These are phyloP conservation scores for Backusella liffmaniae DNA, from an alignment of 192 early-diverging fungal genomes.

Conservation along the genomic window DNA sequence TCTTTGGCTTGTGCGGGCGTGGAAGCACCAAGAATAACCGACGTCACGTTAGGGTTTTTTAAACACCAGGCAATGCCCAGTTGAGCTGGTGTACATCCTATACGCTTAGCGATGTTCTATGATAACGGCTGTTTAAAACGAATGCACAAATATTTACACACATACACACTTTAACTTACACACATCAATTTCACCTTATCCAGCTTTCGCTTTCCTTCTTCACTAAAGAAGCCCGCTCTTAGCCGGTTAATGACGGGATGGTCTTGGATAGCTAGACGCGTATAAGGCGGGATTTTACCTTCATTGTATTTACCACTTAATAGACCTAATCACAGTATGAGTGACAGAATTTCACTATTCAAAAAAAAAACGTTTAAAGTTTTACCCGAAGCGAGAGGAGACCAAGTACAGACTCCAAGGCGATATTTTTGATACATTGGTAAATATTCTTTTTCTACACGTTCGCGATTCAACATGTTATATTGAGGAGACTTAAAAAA, in stretches of 20 bases:
- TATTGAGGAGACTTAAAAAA: constrained; percentile 71
- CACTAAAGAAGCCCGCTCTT: constrained; percentile 48
- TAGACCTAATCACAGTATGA: constrained; percentile 4
- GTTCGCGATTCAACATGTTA: constrained; percentile 83
- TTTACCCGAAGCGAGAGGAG: constrained; percentile 67
- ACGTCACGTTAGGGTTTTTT: constrained; percentile 58
- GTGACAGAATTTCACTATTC: too few species aligned
- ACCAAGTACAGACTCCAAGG: constrained; percentile 77
- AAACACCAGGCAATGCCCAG: constrained; percentile 75
- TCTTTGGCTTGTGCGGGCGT: constrained; percentile 68
- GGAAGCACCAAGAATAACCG: constrained; percentile 69
- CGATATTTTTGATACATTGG: constrained; percentile 67
- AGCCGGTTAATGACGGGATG: constrained; percentile 59
- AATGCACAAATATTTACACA: too few species aligned
- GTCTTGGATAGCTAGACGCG: constrained; percentile 63
- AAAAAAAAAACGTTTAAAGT: background rate
- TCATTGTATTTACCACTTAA: constrained; percentile 75
- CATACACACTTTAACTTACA: constrained; percentile 33
- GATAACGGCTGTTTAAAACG: too few species aligned
- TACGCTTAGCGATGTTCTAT: constrained; percentile 59
- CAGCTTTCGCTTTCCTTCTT: constrained; percentile 68
- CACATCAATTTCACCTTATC: constrained; percentile 57
- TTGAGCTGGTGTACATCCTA: constrained; percentile 62
- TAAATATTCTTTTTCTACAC: constrained; percentile 70
- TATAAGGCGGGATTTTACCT: constrained; percentile 59